phyloP scores from a whole-genome alignment of 2,329 filamentous ascomycete genomes.

The Fusarium secorum region DNA sequence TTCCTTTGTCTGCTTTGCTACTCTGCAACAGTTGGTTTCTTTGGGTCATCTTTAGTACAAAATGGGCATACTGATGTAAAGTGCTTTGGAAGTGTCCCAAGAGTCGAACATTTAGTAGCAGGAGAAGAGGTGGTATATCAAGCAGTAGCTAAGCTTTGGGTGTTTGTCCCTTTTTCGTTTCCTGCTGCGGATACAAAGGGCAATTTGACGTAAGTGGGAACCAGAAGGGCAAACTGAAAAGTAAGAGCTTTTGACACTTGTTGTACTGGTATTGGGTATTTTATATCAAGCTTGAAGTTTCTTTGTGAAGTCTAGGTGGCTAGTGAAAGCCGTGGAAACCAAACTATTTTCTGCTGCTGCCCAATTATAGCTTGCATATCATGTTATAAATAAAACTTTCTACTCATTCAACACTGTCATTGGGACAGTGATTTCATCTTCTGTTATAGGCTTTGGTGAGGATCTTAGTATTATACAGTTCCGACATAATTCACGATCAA shows the following conservation, averaged over 20 bases:
- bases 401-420: fast-evolving
- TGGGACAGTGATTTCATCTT: not conserved
- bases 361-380: not conserved
- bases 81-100: fast-evolving
- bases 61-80: fast-evolving
- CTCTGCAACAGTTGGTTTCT: not conserved
- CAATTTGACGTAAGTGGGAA: not conserved
- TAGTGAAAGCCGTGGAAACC: not conserved
- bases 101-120: fast-evolving
- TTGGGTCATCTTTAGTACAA: fast-evolving
- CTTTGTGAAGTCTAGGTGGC: not conserved
- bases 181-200: too few relatives aligned
- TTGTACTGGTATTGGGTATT: fast-evolving
- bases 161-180: not conserved
- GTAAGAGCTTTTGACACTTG: fast-evolving
- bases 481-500: not conserved
- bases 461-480: too few relatives aligned
- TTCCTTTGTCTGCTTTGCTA: not conserved
- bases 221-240: not conserved
- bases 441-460: fast-evolving
- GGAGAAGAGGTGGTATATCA: not conserved
- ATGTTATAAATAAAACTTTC: not conserved
- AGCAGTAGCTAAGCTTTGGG: not conserved
- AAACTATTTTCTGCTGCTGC: not conserved
- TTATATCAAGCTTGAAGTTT: not conserved